Percentiles rank a stretch among this genome's conserved stretches.
These are phyloP conservation scores for Ehretia macrophylla DNA, from an alignment of 257 asterid species.

Conservation along the genomic window DNA sequence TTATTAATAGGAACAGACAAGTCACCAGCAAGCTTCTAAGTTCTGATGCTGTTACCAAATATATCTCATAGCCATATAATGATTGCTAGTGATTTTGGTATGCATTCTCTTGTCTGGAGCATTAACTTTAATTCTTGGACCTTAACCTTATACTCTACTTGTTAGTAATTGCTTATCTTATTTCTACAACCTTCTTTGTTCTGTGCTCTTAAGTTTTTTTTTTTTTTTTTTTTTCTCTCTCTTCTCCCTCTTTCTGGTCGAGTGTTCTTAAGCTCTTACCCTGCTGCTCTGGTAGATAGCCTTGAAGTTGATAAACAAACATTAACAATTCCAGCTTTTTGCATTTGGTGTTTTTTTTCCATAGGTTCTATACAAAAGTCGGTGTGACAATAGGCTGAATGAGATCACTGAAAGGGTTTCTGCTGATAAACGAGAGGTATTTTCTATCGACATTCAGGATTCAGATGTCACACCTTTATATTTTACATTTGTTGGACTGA, in stretches of 20 bases:
- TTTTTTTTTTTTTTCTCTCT: no score
- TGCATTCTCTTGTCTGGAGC: no score
- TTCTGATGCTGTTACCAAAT: no score
- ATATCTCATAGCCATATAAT: no score
- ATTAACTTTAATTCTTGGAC: no score
- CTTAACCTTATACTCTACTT: background rate
- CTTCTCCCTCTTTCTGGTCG: no score
- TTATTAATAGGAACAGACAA: no score
- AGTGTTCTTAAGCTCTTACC: background rate
- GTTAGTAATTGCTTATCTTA: no score
- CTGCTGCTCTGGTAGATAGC: background rate
- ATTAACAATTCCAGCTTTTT: background rate
- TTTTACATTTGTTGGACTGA: slow-evolving; percentile 20
- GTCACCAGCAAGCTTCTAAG: no score
- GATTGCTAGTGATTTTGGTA: no score
- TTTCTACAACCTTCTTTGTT: no score
- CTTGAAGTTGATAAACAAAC: background rate
- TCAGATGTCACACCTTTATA: background rate
- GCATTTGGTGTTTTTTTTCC: slow-evolving; percentile 15
- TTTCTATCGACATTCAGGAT: slow-evolving; percentile 13
- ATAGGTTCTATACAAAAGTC: slow-evolving; percentile 86
- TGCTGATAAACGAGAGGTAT: slow-evolving; percentile 83
- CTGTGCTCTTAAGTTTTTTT: no score
- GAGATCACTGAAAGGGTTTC: slow-evolving; percentile 85
- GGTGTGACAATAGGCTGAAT: slow-evolving; percentile 86